Percentiles rank a stretch among this genome's conserved stretches.
Conservation (phyloP, 2,329 filamentous ascomycete species). For the Fusarium xylarioides region DNA sequence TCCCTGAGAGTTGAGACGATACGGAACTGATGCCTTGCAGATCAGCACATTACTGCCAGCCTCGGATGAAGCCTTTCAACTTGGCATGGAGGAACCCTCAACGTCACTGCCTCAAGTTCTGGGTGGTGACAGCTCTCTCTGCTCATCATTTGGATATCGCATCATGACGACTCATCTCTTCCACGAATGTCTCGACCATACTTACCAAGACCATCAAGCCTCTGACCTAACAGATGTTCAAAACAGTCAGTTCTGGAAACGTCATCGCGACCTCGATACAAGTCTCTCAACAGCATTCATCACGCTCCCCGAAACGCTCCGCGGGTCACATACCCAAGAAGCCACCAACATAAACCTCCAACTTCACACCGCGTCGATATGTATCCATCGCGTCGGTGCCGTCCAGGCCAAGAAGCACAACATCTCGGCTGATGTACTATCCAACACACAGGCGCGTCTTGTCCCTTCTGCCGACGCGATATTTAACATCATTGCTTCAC, state of each 20-base stretch:
- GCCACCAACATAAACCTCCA: conserved; percentile 84
- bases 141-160: conserved; percentile 76
- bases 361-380: conserved; percentile 84
- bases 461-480: conserved; percentile 83
- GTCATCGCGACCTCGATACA: conserved; percentile 81
- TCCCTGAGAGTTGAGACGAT: fast-evolving
- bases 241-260: conserved; percentile 74
- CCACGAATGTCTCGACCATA: conserved; percentile 78
- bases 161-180: conserved; percentile 79
- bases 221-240: conserved; percentile 59
- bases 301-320: conserved; percentile 74
- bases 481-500: conserved; percentile 74
- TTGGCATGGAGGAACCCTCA: conserved; percentile 68
- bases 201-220: conserved; percentile 69
- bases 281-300: conserved; percentile 77
- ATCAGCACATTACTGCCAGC: conserved; percentile 79
- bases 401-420: conserved; percentile 66
- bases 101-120: conserved; percentile 69
- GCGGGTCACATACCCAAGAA: conserved; percentile 74
- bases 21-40: conserved; percentile 44
- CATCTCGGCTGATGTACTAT: not conserved
- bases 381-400: conserved; percentile 83
- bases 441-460: conserved; percentile 71
- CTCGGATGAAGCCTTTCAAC: conserved; percentile 77
- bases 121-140: conserved; percentile 53